Evolutionary conservation across 345 rosid genomes (phyloP), one percentile per base, ranked within the genome.

Genomic region (Dipteronia sinensis): DNA sequence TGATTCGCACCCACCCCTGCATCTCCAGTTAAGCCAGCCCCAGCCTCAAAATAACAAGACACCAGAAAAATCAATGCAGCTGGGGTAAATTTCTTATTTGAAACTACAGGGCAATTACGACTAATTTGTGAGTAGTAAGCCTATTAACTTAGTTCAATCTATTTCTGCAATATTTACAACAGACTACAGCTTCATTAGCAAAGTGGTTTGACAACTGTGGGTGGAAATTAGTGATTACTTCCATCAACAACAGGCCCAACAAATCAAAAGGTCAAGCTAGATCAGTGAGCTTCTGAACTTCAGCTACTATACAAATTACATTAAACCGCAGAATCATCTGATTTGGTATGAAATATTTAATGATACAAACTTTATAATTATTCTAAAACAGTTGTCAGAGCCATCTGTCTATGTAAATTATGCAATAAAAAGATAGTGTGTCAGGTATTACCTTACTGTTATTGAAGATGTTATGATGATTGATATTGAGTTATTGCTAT

Each of bases 11-110:
- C 76, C 83, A 53, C 82, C 88, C 27, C 65, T 84, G 59, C 70
- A 49, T 55, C 88, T 88, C 80, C 87, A 88, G 62, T 74, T 88
- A 82, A 85, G 89, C 80, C 91, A 85, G 74, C 87, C 89, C 76
- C 86, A 78, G 59, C 85, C 87, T 56, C 84, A 44, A 25, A 80
- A 71, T 49, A 84, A 71, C 29, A 82, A 83, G 42, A 55, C 72
- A 74, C 71, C 72, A 49, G 72, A 76, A 84, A 80, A 74, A 72
- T n/a, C 84, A 71, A 84, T 78, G 69, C 79, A 78, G 17, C 68
- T 86, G 75, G 85, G 89, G 91, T 86, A 83, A 80, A 63, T 49
- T 70, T 40, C 46, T 64, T 38, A 44, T 34, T 70, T 56, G 49
- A 68, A 56, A 17, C 61, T 40, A 29, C 29, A 74, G 1, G 55